Evolutionary conservation across 768 basidiomycete species (phyloP).

Genomic region (Paxillus ammoniavirescens): DNA sequence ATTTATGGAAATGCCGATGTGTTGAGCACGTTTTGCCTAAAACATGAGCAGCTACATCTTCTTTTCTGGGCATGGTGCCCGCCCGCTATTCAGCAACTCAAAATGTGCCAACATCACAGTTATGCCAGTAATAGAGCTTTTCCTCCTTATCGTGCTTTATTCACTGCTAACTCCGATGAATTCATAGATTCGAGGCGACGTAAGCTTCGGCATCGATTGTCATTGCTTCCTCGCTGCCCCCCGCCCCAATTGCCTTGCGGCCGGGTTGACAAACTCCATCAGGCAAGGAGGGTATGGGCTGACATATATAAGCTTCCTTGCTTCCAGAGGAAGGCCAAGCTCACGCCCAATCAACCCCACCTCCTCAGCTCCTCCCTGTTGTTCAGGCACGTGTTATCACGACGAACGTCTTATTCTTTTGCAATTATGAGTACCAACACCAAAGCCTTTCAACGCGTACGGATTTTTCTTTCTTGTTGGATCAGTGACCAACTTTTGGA

Average conservation of each 20-base stretch:
- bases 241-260: slow-evolving; percentile 19
- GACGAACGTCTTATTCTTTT: neutral
- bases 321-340: slow-evolving; percentile 1
- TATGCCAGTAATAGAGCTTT: too few relatives aligned
- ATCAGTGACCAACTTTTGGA: neutral
- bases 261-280: neutral
- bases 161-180: too few relatives aligned
- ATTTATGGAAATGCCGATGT: too few relatives aligned
- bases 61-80: too few relatives aligned
- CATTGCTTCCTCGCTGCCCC: neutral
- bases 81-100: too few relatives aligned
- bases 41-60: too few relatives aligned
- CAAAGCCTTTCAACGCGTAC: slow-evolving; percentile 10
- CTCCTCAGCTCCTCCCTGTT: neutral
- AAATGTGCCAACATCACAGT: too few relatives aligned
- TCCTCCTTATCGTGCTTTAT: too few relatives aligned
- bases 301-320: neutral
- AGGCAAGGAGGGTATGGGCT: neutral
- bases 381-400: slow-evolving; percentile 1
- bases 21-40: too few relatives aligned
- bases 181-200: too few relatives aligned
- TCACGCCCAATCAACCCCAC: neutral
- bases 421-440: slow-evolving; percentile 10
- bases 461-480: neutral
- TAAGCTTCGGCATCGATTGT: too few relatives aligned